These are phyloP conservation scores for Aethionema arabicum DNA, from an alignment of 345 rosid species.

Conservation along the genomic window DNA sequence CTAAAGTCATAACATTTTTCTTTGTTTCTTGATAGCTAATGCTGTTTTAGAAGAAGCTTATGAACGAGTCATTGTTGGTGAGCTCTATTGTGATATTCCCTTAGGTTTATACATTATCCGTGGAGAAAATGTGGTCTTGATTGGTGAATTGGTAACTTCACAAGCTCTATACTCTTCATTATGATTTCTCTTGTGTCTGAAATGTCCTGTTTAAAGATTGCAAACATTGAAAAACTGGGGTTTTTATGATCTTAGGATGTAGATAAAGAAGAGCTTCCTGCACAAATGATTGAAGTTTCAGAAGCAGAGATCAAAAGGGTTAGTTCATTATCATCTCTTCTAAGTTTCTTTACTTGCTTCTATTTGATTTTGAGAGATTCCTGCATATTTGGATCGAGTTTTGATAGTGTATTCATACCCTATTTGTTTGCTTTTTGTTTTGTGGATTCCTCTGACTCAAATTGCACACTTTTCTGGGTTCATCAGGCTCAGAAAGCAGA, in stretches of 20 bases:
- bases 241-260: conserved; percentile 41
- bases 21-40: conserved; percentile 54
- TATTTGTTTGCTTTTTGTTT: not conserved
- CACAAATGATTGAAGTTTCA: conserved; percentile 55
- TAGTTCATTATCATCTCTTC: conserved; percentile 14
- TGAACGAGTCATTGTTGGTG: conserved; percentile 86
- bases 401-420: too few species aligned
- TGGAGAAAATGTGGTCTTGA: conserved; percentile 88
- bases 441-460: conserved; percentile 3
- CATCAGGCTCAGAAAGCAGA: conserved; percentile 67
- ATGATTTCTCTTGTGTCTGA: conserved; percentile 21
- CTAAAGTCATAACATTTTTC: conserved; percentile 2
- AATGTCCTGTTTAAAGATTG: conserved; percentile 21
- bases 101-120: conserved; percentile 88
- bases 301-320: conserved; percentile 57
- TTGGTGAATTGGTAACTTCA: conserved; percentile 79
- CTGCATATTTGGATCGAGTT: not conserved
- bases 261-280: conserved; percentile 72
- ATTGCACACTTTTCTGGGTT: conserved; percentile 3
- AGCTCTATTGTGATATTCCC: conserved; percentile 82
- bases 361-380: not conserved
- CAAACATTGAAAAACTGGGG: not conserved
- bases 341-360: not conserved
- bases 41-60: conserved; percentile 95
- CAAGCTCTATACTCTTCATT: not conserved